phyloP scores from a whole-genome alignment of 305 asterid genomes.

The Withania somnifera region DNA sequence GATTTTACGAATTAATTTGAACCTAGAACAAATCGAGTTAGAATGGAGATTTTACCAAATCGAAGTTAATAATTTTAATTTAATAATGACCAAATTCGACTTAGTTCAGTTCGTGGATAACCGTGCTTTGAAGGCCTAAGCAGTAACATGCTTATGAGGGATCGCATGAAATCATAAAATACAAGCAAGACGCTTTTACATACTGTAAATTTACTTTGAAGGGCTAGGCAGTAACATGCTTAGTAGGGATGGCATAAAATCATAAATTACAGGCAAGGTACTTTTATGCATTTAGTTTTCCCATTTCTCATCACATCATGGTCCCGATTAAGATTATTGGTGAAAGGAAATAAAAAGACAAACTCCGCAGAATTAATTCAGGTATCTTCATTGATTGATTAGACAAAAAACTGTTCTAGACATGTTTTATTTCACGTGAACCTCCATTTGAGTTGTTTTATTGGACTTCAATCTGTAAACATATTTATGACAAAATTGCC shows the following conservation, averaged over 20 bases:
- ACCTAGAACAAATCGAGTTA: no score
- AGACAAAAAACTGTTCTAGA: not conserved
- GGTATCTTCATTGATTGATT: not conserved
- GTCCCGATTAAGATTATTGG: not conserved
- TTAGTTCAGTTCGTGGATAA: no score
- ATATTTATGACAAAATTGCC: not conserved
- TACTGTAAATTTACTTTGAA: not conserved
- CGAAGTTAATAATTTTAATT: no score
- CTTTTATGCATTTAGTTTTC: not conserved
- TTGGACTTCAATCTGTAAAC: not conserved
- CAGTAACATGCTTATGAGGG: no score
- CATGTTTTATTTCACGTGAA: not conserved
- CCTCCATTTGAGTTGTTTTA: not conserved
- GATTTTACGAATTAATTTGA: no score
- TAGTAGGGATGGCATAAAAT: not conserved
- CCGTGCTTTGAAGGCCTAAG: no score
- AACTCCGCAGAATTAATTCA: not conserved
- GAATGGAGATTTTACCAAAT: no score
- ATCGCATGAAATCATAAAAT: no score
- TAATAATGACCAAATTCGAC: no score
- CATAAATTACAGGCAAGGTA: not conserved
- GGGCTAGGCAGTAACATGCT: not conserved
- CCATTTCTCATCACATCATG: not conserved
- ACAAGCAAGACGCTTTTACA: no score
- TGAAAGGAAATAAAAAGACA: not conserved